Base-by-base conservation (phyloP, 306 rosid species). In the Lathyrus aphaca region DNA sequence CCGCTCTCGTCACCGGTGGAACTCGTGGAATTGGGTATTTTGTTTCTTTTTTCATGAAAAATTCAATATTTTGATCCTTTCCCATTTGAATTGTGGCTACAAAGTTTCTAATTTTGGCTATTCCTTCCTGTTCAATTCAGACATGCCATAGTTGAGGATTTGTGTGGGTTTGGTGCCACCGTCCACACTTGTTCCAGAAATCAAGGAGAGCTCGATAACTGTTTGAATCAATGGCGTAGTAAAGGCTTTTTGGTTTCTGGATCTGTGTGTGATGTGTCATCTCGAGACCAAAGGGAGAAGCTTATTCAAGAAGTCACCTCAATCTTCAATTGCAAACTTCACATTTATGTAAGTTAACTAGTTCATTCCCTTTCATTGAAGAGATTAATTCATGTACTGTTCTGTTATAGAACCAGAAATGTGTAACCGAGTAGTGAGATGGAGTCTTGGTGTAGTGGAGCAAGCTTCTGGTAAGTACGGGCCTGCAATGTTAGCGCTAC, bases 151-250 rank as follows among this genome's bases (percentile, higher is more conserved):
- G 94, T 91, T 72, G 91, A 84, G 56, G 97, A 91, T n/a, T 81
- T 91, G 30, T 89, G 91, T 38, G 88, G 80, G 49, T 86, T 91
- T 30, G 97, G 97, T 53, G 94, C 91, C 15, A 58, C 80, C 5
- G 96, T 91, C n/a, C 75, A 87, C 78, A 91, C 97, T 5, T 89
- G 97, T 75, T 85, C 97, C 13, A 80, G 96, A 70, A 91, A 89
- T 58, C 83, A 82, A 76, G 73, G 54, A 30, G 90, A 91, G 71
- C 91, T 91, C 7, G 45, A 21, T 6, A 87, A 69, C 43, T 84
- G 94, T 77, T 72, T 91, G 27, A 29, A 72, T 32, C 80, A 87
- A 64, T 91, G 97, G 97, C 42, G 79, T 1, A 75, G 55, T 12
- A 84, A 87, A 68, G 94, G 91, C 8, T 89, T 87, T 72, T 59